phyloP scores from a whole-genome alignment of 2,329 filamentous ascomycete genomes.

The Alternaria sp. region DNA sequence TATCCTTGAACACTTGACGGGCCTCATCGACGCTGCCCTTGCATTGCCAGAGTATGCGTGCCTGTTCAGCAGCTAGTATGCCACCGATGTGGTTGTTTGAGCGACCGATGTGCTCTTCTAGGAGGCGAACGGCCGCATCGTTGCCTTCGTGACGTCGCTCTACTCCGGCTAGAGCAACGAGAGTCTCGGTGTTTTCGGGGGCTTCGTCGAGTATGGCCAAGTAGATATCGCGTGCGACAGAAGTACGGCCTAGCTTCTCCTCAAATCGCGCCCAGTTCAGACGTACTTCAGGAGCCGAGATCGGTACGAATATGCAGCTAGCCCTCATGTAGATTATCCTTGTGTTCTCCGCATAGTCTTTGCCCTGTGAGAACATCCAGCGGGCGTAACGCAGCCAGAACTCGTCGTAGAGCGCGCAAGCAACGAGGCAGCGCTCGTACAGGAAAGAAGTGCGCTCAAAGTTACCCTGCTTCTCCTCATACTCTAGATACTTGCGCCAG shows the following conservation, averaged over 20 bases:
- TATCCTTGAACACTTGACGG: conserved; percentile 80
- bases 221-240: conserved; percentile 84
- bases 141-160: conserved; percentile 82
- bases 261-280: conserved; percentile 95
- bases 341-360: conserved; percentile 76
- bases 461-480: conserved; percentile 86
- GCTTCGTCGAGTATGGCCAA: conserved; percentile 76
- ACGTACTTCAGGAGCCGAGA: conserved; percentile 81
- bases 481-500: conserved; percentile 96
- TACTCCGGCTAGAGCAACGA: conserved; percentile 85
- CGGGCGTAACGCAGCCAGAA: conserved; percentile 97
- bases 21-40: conserved; percentile 82
- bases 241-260: conserved; percentile 77
- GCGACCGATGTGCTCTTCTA: conserved; percentile 77
- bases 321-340: conserved; percentile 92
- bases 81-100: conserved; percentile 83
- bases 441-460: conserved; percentile 77
- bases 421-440: conserved; percentile 92
- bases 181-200: conserved; percentile 84
- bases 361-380: conserved; percentile 81
- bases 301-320: conserved; percentile 82
- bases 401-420: conserved; percentile 93
- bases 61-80: conserved; percentile 87
- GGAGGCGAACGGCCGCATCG: conserved; percentile 82
- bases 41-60: conserved; percentile 82